phyloP scores from a whole-genome alignment of 1,284 basidiomycete species.

The Bondarzewia mesenterica region DNA sequence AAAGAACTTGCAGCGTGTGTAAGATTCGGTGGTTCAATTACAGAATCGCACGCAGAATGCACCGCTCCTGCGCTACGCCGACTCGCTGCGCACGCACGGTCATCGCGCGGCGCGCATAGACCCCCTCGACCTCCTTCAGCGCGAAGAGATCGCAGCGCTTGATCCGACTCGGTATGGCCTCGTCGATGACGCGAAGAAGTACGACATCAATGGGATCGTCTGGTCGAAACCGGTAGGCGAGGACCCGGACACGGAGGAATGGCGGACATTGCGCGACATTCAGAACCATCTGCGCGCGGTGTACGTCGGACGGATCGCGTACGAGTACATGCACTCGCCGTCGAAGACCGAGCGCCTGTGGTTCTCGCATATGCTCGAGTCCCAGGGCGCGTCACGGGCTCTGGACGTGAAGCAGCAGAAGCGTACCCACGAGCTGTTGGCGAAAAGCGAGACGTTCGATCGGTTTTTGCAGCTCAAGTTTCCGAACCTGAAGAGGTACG shows the following conservation, averaged over 20 bases:
- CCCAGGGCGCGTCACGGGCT: constrained; percentile 3
- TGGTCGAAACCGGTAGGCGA: constrained; percentile 53
- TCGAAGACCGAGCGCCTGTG: constrained; percentile 75
- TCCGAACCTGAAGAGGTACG: constrained; percentile 78
- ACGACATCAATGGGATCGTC: constrained; percentile 74
- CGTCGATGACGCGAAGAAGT: constrained; percentile 38
- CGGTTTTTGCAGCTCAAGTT: constrained; percentile 77
- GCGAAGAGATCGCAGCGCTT: constrained; percentile 79
- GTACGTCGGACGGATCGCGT: constrained; percentile 79
- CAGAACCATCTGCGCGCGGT: constrained; percentile 58
- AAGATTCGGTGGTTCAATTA: constrained; percentile 72
- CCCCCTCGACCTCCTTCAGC: constrained; percentile 77
- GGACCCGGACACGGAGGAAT: constrained; percentile 38
- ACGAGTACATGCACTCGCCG: constrained; percentile 86
- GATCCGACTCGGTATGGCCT: constrained; percentile 76
- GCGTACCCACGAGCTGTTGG: constrained; percentile 62
- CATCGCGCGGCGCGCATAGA: constrained; percentile 80
- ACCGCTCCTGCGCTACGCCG: constrained; percentile 77
- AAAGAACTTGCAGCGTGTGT: constrained; percentile 1
- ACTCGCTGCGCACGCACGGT: constrained; percentile 73
- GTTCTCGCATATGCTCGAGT: constrained; percentile 80
- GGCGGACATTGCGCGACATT: constrained; percentile 67
- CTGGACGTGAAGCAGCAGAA: constrained; percentile 31
- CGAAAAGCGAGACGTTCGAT: constrained; percentile 75
- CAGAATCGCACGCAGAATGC: constrained; percentile 72